A percentile compares a stretch with the other conserved stretches of the same genome.
These are phyloP conservation scores for Cenchrus fungigraminus DNA, from an alignment of 176 grass and related monocot genomes.

Conservation along the genomic window DNA sequence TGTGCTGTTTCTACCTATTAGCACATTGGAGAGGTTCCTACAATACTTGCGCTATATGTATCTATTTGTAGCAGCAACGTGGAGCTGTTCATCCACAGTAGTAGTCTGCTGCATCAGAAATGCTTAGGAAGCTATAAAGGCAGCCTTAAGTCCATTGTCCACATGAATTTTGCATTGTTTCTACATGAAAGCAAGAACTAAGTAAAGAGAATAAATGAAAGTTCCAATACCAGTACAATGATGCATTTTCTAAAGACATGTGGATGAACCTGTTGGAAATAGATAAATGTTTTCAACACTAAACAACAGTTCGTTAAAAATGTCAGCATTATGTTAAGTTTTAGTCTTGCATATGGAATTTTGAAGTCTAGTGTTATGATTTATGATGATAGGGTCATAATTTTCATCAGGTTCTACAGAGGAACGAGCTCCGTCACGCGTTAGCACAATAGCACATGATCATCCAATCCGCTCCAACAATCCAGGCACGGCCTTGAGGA, in stretches of 20 bases:
- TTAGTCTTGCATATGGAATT: constrained; percentile 3
- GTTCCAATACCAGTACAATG: not conserved
- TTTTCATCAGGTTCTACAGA: constrained; percentile 7
- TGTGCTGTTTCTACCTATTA: too few relatives aligned
- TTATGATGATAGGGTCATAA: not conserved
- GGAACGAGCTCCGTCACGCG: too few relatives aligned
- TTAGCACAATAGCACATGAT: too few relatives aligned
- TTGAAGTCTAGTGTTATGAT: not conserved
- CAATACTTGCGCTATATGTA: too few relatives aligned
- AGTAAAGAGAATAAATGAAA: not conserved
- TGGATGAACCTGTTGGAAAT: not conserved
- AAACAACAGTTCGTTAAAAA: not conserved
- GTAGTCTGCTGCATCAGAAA: too few relatives aligned
- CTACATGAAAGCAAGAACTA: not conserved
- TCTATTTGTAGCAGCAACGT: too few relatives aligned
- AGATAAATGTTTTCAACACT: not conserved
- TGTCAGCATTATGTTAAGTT: not conserved
- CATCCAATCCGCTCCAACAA: too few relatives aligned
- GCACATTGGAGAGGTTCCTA: too few relatives aligned
- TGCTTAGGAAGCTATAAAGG: not conserved
- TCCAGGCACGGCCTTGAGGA: not conserved
- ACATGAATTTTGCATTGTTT: constrained; percentile 1
- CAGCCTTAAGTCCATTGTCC: not conserved
- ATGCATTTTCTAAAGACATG: not conserved
- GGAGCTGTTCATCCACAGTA: too few relatives aligned